Conservation (phyloP, 2,329 filamentous ascomycete species). For the Fusarium kyushuense region DNA sequence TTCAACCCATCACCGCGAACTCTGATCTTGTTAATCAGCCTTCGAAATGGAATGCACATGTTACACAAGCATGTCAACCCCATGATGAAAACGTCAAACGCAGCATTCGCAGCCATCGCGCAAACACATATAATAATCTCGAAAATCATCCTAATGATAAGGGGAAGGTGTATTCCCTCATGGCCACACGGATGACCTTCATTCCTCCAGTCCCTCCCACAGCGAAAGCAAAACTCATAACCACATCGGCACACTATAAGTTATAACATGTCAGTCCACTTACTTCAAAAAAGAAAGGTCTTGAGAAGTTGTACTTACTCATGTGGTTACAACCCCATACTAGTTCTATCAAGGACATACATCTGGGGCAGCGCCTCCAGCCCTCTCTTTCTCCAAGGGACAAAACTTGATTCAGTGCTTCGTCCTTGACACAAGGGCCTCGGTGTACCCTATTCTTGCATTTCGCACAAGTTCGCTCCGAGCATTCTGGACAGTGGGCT, state of each 20-base stretch:
- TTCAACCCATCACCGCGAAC: too few species aligned
- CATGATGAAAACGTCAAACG: too few species aligned
- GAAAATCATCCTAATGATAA: too few species aligned
- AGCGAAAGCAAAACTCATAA: conserved; percentile 58
- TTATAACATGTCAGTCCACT: not conserved
- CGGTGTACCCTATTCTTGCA: not conserved
- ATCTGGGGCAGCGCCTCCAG: not conserved
- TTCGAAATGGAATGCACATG: too few species aligned
- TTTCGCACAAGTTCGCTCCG: not conserved
- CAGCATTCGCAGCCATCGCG: too few species aligned
- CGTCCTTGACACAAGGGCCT: not conserved
- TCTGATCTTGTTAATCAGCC: too few species aligned
- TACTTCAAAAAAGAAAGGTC: too few species aligned
- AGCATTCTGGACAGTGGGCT: not conserved
- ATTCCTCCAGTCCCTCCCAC: not conserved
- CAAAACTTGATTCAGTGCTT: not conserved
- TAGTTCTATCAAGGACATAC: not conserved
- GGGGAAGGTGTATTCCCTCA: too few species aligned
- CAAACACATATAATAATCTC: too few species aligned
- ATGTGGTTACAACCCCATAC: not conserved
- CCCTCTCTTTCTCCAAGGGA: not conserved
- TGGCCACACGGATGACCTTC: too few species aligned
- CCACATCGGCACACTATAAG: conserved; percentile 59
- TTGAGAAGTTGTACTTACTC: not conserved
- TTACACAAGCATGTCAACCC: too few species aligned